phyloP scores from a whole-genome alignment of 306 rosid genomes.

The Myrica gale region DNA sequence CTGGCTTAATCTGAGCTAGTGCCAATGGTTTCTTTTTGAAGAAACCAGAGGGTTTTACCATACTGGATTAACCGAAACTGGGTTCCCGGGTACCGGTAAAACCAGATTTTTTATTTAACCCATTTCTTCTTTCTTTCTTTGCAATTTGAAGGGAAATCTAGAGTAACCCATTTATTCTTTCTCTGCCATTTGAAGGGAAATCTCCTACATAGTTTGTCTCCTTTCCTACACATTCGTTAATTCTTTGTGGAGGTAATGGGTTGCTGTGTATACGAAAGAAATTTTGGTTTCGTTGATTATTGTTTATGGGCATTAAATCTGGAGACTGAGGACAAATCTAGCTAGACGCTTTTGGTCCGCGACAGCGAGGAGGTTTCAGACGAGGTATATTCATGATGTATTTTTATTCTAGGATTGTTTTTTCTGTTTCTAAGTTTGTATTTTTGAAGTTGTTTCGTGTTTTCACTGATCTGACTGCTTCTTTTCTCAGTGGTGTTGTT shows the following conservation, averaged over 20 bases:
- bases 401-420: conserved; percentile 27
- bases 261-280: conserved; percentile 19
- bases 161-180: conserved; percentile 41
- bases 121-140: no score
- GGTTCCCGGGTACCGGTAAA: no score
- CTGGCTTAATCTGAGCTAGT: no score
- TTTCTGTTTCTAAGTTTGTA: conserved; percentile 8
- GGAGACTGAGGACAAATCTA: conserved; percentile 34
- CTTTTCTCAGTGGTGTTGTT: conserved; percentile 24
- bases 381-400: conserved; percentile 50
- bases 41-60: no score
- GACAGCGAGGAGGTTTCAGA: conserved; percentile 26
- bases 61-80: no score
- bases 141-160: no score
- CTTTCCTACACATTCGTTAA: conserved; percentile 26
- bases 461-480: conserved; percentile 39
- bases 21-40: no score
- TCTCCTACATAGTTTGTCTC: conserved; percentile 22
- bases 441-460: neutral
- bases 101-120: no score
- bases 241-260: conserved; percentile 32
- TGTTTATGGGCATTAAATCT: conserved; percentile 17
- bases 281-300: conserved; percentile 16
- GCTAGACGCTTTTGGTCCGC: conserved; percentile 43
- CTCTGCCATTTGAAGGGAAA: conserved; percentile 43